Base-by-base conservation (phyloP, 768 basidiomycete species). In the Mycena latifolia region DNA sequence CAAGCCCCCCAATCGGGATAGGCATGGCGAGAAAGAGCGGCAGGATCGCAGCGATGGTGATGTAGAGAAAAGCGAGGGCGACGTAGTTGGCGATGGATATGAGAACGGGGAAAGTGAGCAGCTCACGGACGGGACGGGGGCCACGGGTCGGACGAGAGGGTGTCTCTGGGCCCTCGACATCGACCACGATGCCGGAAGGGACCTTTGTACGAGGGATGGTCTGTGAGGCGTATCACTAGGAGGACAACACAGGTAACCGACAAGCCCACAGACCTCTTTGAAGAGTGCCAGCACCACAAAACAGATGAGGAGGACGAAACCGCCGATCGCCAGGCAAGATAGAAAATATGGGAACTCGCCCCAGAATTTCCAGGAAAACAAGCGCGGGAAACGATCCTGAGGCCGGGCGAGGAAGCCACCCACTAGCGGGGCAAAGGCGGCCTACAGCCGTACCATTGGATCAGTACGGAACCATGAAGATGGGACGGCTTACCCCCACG, bases 261-360 rank as follows among this genome's bases (percentile, higher is more conserved):
- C 11, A 8, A 12, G 61, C 76, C 47, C 56, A 20, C 18, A 5
- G 11, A 82, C 84, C 78, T 86, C 84, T 73, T 82, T 78, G 63
- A 85, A 81, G 53, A 81, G 72, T 18, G 76, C 35, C 0, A 80
- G 62, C 0, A 79, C 74, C 15, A 83, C 60, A 1, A 77, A 24
- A 55, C 80, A 79, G 2, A 77, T 67, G 1, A 79, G 41, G 15
- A 79, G 67, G 22, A 80, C 74, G 51, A 80, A 78, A 35, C 71
- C 66, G 14, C 81, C 77, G 0, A 80, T 71, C 0, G 74, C 82
- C 1, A 82, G 54, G 68, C 89, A 92, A 2, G 92, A 87, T 41
- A 93, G 81, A 74, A 93, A 92, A 76, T 94, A 93, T 1, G 92
- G 92, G 74, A 91, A 91, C n/a, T 79, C 75, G 66, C 79, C 83